Conservation (phyloP, 768 basidiomycete genomes). For the Boletus rufocinnamomeus region DNA sequence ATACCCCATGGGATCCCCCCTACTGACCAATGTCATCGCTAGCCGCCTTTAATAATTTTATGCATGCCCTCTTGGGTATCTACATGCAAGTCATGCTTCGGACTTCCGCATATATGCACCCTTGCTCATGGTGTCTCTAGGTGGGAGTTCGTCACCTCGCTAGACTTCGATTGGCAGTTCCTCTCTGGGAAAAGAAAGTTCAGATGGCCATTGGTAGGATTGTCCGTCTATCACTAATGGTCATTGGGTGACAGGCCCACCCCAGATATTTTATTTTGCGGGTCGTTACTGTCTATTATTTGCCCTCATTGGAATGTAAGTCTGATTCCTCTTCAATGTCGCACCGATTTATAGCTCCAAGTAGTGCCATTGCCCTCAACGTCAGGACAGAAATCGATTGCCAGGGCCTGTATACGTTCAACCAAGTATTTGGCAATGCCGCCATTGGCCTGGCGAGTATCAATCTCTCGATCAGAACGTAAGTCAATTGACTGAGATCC, state of each 20-base stretch:
- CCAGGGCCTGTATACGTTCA: conserved; percentile 69
- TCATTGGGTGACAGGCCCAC: neutral
- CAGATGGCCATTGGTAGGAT: conserved; percentile 64
- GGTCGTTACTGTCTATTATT: conserved; percentile 67
- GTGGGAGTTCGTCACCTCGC: conserved; percentile 67
- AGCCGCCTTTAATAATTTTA: conserved; percentile 49
- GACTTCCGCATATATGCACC: conserved; percentile 9
- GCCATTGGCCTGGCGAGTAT: conserved; percentile 71
- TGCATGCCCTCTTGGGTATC: conserved; percentile 59
- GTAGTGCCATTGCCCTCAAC: conserved; percentile 58
- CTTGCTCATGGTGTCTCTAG: conserved; percentile 34
- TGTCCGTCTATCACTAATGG: neutral
- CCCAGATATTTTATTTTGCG: conserved; percentile 66
- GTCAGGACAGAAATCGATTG: conserved; percentile 62
- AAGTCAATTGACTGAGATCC: conserved; percentile 25
- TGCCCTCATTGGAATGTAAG: conserved; percentile 71
- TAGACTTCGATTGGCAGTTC: conserved; percentile 66
- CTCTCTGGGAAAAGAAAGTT: conserved; percentile 57
- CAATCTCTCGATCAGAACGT: conserved; percentile 71
- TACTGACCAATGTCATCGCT: conserved; percentile 9
- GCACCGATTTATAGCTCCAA: neutral
- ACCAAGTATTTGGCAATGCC: conserved; percentile 63
- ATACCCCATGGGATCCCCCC: neutral
- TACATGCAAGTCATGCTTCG: conserved; percentile 50
- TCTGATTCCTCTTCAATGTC: conserved; percentile 3